Percentiles rank a stretch among this genome's conserved stretches.
Conservation (phyloP, 148 eudicot species). For the Silene uniflora region DNA sequence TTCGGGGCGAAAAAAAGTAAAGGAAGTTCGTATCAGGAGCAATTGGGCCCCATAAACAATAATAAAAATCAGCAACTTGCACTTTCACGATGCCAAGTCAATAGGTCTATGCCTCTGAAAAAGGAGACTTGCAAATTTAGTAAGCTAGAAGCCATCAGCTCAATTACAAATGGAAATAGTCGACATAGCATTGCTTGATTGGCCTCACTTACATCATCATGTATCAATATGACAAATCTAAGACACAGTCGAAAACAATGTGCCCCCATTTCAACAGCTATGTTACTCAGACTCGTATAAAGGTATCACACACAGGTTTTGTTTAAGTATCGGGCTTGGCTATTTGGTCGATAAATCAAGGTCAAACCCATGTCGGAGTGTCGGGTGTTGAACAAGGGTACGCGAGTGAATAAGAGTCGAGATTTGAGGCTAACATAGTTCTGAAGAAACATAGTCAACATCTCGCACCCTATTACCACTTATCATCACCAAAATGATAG, state of each 20-base stretch:
- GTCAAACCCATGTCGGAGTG: too few species aligned
- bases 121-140: neutral
- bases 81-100: neutral
- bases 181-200: neutral
- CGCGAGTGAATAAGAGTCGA: too few species aligned
- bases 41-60: neutral
- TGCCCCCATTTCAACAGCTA: neutral
- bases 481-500: neutral
- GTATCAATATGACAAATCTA: neutral
- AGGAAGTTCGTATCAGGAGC: neutral
- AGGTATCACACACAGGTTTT: too few species aligned
- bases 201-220: neutral
- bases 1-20: too few species aligned
- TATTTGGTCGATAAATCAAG: too few species aligned
- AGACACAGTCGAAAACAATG: neutral
- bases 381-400: too few species aligned
- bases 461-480: neutral
- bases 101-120: neutral
- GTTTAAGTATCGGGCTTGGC: too few species aligned
- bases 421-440: too few species aligned
- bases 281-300: too few species aligned
- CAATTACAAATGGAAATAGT: neutral
- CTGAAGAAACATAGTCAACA: neutral
- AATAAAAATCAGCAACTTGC: neutral
- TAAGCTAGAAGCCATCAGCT: neutral